Conservation (phyloP, 345 rosid species). For the Citrus inodora region DNA sequence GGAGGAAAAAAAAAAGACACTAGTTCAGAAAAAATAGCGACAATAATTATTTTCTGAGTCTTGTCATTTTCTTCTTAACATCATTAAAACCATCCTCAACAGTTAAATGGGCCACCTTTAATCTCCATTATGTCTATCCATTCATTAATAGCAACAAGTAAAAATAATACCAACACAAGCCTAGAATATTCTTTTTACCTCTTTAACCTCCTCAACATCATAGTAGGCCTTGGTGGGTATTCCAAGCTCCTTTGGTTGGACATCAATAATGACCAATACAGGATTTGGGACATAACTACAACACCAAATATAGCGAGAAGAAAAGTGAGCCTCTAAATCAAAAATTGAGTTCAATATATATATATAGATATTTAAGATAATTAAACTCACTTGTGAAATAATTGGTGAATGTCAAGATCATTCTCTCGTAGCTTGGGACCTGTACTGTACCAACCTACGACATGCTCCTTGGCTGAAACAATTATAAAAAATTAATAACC, state of each 20-base stretch:
- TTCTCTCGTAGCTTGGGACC: slow-evolving; percentile 89
- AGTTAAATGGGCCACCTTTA: neutral
- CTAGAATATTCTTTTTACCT: slow-evolving; percentile 30
- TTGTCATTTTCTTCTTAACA: neutral
- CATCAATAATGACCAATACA: slow-evolving; percentile 88
- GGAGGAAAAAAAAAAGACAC: neutral
- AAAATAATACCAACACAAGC: neutral
- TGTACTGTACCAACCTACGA: slow-evolving; percentile 97
- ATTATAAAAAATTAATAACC: slow-evolving; percentile 8
- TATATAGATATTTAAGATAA: neutral
- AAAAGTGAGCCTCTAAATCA: neutral
- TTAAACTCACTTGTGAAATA: slow-evolving; percentile 58
- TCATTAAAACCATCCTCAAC: neutral
- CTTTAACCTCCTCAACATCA: slow-evolving; percentile 81
- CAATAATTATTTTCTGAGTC: neutral
- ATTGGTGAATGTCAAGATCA: slow-evolving; percentile 77
- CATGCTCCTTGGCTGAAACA: slow-evolving; percentile 89
- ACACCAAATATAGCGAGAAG: slow-evolving; percentile 5
- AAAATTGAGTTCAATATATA: slow-evolving; percentile 1
- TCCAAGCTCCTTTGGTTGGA: slow-evolving; percentile 84
- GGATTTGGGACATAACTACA: slow-evolving; percentile 85
- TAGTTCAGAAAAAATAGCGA: neutral
- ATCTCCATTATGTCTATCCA: neutral
- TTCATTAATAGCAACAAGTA: neutral
- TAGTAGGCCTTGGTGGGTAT: slow-evolving; percentile 87